Base-by-base conservation (phyloP, 2,329 filamentous ascomycete species). In the Colletotrichum sp. region DNA sequence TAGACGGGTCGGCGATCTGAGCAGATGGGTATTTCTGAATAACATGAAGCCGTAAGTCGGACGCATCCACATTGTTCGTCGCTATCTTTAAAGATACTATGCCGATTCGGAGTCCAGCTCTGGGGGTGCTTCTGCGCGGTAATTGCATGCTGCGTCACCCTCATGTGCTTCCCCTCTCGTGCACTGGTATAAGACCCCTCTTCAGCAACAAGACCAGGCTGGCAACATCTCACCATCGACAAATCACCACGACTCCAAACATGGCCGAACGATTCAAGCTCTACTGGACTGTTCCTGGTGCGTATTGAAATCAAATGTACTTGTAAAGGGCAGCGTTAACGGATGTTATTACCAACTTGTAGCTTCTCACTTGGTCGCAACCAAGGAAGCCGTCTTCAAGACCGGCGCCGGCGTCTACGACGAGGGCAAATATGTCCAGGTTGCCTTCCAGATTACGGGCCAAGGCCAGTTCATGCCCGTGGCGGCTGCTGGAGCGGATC, bases 391-490 rank as follows among this genome's bases (percentile, higher is more conserved):
- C 1, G 71, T 82, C 60, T 82, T 82, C 65, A 76, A 75, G 8
- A 76, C 77, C 9, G 80, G 80, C 7, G 81, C 79, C 18, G 80
- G 81, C 10, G 79, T 79, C 1, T 80, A 78, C 26, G 78, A 80
- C 6, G 78, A 78, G 5, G 78, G 80, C 8, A 82, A 80, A 62
- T 82, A 82, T 59, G 63, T 78, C 2, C 79, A 81, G 8, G 79
- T 78, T 24, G 77, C 79, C 15, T 83, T 80, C 70, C 79, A 82
- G 10, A 80, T 82, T 5, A 81, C 80, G 13, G 89, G 88, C 5
- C 83, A 82, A 1, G 87, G 87, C 1, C 88, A 90, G 64, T 90
- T 90, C 80, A 81, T 84, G 36, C 88, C 88, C 3, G 72, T 78
- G 6, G 74, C 74, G 0, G 87, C 86, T 2, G 82, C 84, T 36